A percentile compares a stretch with the other conserved stretches of the same genome.
Evolutionary conservation across 2,329 filamentous ascomycete genomes (phyloP).

Genomic region (Penicillium expansum): DNA sequence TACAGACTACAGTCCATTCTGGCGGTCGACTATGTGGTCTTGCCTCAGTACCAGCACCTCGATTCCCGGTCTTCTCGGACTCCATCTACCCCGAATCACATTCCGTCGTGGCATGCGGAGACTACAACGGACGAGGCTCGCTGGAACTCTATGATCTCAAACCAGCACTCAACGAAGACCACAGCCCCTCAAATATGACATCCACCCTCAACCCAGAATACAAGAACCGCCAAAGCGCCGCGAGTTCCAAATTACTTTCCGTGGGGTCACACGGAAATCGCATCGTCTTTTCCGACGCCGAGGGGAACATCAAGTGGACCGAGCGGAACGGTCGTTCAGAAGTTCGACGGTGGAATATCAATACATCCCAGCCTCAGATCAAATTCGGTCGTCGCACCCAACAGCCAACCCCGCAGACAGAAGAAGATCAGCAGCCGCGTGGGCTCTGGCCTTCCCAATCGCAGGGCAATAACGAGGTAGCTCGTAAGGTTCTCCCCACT

Average conservation of each 20-base stretch:
- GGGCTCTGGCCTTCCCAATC: conserved; percentile 54
- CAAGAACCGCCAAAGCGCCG: conserved; percentile 81
- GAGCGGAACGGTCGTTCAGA: conserved; percentile 71
- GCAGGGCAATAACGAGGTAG: conserved; percentile 61
- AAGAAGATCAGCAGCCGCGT: conserved; percentile 46
- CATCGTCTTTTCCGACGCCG: conserved; percentile 78
- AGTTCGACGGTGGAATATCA: conserved; percentile 59
- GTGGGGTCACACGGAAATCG: conserved; percentile 78
- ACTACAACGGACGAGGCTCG: conserved; percentile 88
- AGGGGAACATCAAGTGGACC: conserved; percentile 84
- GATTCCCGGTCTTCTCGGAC: conserved; percentile 46
- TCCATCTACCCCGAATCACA: conserved; percentile 52
- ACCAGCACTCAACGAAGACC: conserved; percentile 29
- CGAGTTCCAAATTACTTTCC: conserved; percentile 75
- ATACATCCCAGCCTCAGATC: conserved; percentile 37
- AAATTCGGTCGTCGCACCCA: conserved; percentile 13
- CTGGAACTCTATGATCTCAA: conserved; percentile 70
- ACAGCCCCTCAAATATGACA: conserved; percentile 25
- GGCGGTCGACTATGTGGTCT: conserved; percentile 76
- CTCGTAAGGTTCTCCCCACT: conserved; percentile 73
- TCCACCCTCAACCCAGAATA: conserved; percentile 42
- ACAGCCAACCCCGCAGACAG: conserved; percentile 15
- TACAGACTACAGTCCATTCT: conserved; percentile 77
- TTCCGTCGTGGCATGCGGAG: conserved; percentile 77
- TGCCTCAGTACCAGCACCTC: conserved; percentile 58